A percentile compares a stretch with the other conserved stretches of the same genome.
phyloP scores from a whole-genome alignment of 1,284 basidiomycete species.

The Porphyrellus sp. region DNA sequence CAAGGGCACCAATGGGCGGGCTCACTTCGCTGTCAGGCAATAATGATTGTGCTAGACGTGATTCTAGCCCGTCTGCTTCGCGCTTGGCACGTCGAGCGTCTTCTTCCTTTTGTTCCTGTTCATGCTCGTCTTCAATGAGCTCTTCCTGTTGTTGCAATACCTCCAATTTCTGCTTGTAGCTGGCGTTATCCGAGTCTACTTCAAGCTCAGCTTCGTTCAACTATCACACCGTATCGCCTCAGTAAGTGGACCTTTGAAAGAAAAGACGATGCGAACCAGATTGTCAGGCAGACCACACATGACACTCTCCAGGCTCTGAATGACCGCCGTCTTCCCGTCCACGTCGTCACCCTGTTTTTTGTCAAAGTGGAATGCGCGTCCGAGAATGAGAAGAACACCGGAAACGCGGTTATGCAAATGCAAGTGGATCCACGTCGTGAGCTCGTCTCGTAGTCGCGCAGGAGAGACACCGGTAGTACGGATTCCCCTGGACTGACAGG shows the following conservation, averaged over 20 bases:
- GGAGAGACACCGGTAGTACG: slow-evolving; percentile 84
- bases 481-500: slow-evolving; percentile 94
- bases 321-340: slow-evolving; percentile 74
- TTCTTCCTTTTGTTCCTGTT: slow-evolving; percentile 96
- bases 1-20: too few relatives aligned
- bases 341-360: slow-evolving; percentile 66
- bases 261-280: slow-evolving; percentile 54
- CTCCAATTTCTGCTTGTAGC: slow-evolving; percentile 97
- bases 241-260: background rate
- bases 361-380: slow-evolving; percentile 94
- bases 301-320: slow-evolving; percentile 85
- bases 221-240: slow-evolving; percentile 38
- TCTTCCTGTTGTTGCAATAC: slow-evolving; percentile 98
- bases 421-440: slow-evolving; percentile 91
- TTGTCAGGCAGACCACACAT: slow-evolving; percentile 93
- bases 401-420: slow-evolving; percentile 88
- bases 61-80: slow-evolving; percentile 74
- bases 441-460: slow-evolving; percentile 81
- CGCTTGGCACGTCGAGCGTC: slow-evolving; percentile 84
- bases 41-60: slow-evolving; percentile 69
- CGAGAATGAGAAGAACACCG: slow-evolving; percentile 90
- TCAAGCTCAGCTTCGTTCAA: slow-evolving; percentile 96
- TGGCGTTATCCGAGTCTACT: slow-evolving; percentile 90
- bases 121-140: slow-evolving; percentile 97
- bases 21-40: slow-evolving; percentile 76